Conservation (phyloP, 2,329 filamentous ascomycete genomes). For the Cladorrhinum sp. region DNA sequence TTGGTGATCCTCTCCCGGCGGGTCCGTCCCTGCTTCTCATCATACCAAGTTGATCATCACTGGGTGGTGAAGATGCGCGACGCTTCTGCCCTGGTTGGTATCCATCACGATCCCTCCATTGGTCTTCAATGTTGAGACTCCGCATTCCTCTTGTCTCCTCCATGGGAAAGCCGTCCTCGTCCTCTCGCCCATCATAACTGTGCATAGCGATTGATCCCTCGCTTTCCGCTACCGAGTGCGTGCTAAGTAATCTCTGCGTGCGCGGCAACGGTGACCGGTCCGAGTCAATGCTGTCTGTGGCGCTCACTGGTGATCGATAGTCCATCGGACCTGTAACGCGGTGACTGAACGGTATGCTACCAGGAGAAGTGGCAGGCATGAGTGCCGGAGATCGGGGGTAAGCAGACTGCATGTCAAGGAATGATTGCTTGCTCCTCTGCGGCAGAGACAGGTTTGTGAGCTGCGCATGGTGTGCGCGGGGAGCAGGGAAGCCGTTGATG, state of each 20-base stretch:
- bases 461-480: slow-evolving; percentile 38
- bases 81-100: slow-evolving; percentile 52
- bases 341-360: slow-evolving; percentile 42
- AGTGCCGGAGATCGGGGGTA: slow-evolving; percentile 46
- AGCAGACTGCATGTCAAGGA: slow-evolving; percentile 41
- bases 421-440: slow-evolving; percentile 37
- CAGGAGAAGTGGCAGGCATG: slow-evolving; percentile 47
- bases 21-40: slow-evolving; percentile 47
- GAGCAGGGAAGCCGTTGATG: slow-evolving; percentile 37
- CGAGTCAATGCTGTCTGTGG: slow-evolving; percentile 44
- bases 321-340: slow-evolving; percentile 32
- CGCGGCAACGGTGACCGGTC: slow-evolving; percentile 48
- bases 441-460: slow-evolving; percentile 49
- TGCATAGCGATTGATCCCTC: slow-evolving; percentile 40
- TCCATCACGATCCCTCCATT: slow-evolving; percentile 28
- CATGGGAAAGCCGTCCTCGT: slow-evolving; percentile 46
- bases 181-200: slow-evolving; percentile 50
- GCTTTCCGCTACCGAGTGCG: slow-evolving; percentile 43
- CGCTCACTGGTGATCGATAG: slow-evolving; percentile 39
- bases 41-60: slow-evolving; percentile 47
- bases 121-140: slow-evolving; percentile 46
- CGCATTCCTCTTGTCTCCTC: slow-evolving; percentile 42
- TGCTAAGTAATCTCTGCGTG: slow-evolving; percentile 49
- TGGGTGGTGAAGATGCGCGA: slow-evolving; percentile 53
- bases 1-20: slow-evolving; percentile 47